These are phyloP conservation scores for Friedmanniomyces simplex DNA, from an alignment of 495 filamentous ascomycete genomes.

Conservation along the genomic window DNA sequence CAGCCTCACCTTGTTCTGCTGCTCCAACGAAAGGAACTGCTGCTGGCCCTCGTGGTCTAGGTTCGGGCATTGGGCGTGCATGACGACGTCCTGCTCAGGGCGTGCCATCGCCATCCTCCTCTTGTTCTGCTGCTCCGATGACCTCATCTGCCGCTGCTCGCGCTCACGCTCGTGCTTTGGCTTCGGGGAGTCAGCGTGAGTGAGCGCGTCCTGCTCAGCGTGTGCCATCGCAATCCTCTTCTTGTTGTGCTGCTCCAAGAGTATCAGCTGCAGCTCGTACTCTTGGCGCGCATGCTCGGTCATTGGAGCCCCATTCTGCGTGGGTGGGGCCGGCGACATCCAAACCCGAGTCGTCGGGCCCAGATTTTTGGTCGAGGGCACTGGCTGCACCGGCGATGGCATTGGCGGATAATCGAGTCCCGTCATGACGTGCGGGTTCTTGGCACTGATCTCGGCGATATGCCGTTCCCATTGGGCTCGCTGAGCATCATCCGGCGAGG, in stretches of 20 bases:
- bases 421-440: not conserved
- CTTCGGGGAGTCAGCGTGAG: too few species aligned
- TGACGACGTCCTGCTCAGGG: not conserved
- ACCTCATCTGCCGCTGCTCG: slow-evolving; percentile 97
- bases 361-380: too few species aligned
- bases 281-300: too few species aligned
- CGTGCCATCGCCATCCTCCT: slow-evolving; percentile 84
- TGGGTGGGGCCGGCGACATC: too few species aligned
- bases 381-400: too few species aligned
- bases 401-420: too few species aligned
- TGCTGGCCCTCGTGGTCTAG: not conserved
- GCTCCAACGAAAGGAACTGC: too few species aligned
- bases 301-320: too few species aligned
- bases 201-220: not conserved
- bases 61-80: not conserved
- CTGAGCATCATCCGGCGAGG: not conserved
- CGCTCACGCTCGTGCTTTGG: too few species aligned
- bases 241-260: too few species aligned
- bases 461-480: not conserved
- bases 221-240: slow-evolving; percentile 80
- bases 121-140: slow-evolving; percentile 96
- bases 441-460: not conserved
- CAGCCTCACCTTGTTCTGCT: slow-evolving; percentile 37
- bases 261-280: slow-evolving; percentile 48
- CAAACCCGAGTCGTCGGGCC: too few species aligned